Percentiles rank a stretch among this genome's conserved stretches.
Evolutionary conservation across 306 rosid genomes (phyloP).

Genomic region (Prunus dulcis): DNA sequence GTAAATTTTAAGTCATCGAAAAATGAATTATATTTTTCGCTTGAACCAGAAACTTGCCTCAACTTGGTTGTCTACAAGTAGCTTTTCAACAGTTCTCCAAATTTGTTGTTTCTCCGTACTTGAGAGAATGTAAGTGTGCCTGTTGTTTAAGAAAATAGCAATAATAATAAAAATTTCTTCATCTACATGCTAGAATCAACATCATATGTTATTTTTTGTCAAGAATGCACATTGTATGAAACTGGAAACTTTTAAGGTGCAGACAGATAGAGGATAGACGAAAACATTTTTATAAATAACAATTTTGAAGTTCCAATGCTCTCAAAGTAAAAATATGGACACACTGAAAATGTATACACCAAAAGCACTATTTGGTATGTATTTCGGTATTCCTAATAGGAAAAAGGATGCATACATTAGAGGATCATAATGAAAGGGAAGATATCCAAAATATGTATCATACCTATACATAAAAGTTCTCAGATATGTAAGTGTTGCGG

Average conservation of each 20-base stretch:
- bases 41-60: conserved; percentile 62
- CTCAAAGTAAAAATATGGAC: background rate
- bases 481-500: conserved; percentile 87
- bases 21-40: background rate
- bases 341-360: background rate
- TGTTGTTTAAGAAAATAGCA: conserved; percentile 32
- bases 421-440: background rate
- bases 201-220: background rate
- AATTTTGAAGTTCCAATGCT: background rate
- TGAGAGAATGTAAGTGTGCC: conserved; percentile 91
- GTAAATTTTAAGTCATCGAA: background rate
- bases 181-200: conserved; percentile 7
- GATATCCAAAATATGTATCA: conserved; percentile 17
- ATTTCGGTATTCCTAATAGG: background rate
- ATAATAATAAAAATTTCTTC: background rate
- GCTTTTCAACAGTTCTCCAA: conserved; percentile 90
- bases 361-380: background rate
- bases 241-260: background rate
- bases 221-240: background rate
- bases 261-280: background rate
- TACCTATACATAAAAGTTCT: conserved; percentile 98
- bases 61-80: conserved; percentile 93
- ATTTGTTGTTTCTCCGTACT: conserved; percentile 63
- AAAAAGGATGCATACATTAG: background rate
- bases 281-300: background rate